phyloP scores from a whole-genome alignment of 2,329 filamentous ascomycete species.

The Colletotrichum sp. region DNA sequence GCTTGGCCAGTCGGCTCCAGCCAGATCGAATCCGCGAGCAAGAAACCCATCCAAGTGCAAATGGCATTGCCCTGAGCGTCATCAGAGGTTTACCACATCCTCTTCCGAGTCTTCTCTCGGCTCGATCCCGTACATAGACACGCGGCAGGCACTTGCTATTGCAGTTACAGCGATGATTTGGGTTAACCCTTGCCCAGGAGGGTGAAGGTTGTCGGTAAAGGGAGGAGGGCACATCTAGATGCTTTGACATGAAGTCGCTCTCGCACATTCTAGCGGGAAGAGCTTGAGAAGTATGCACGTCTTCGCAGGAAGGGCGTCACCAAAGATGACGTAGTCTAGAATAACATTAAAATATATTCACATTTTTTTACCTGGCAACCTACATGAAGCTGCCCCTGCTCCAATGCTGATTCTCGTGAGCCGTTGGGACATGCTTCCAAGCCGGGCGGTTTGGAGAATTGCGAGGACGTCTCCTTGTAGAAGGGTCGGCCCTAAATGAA shows the following conservation, averaged over 20 bases:
- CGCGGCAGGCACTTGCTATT: fast-evolving
- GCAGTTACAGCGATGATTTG: background rate
- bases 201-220: background rate
- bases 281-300: too few relatives aligned
- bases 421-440: too few relatives aligned
- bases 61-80: background rate
- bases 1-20: background rate
- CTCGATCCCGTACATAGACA: background rate
- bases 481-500: too few relatives aligned
- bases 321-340: background rate
- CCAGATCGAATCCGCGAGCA: background rate
- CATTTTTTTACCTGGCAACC: fast-evolving
- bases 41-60: background rate
- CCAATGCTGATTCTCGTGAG: too few relatives aligned
- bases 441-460: too few relatives aligned
- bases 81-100: background rate
- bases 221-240: background rate
- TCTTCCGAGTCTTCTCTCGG: background rate
- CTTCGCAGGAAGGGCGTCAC: too few relatives aligned
- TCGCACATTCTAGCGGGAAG: fast-evolving
- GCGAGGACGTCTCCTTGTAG: too few relatives aligned
- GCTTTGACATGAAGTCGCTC: background rate
- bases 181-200: fast-evolving
- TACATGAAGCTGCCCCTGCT: too few relatives aligned
- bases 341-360: background rate